Conservation (phyloP, 192 early-diverging fungal species). For the Funneliformis geosporum region DNA sequence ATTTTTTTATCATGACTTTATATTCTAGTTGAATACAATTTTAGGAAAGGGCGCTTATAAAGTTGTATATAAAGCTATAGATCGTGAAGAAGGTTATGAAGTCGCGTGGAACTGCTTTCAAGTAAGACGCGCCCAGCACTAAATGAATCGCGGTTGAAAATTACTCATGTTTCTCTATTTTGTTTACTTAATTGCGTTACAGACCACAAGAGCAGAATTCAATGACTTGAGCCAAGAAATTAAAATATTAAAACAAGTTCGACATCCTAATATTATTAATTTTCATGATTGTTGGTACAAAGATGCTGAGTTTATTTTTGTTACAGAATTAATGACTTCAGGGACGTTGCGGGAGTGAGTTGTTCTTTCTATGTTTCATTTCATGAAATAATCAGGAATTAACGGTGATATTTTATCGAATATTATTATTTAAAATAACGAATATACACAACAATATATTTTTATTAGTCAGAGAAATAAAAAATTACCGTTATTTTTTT, state of each 20-base stretch:
- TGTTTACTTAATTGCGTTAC: neutral
- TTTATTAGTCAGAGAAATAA: neutral
- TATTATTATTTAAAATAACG: neutral
- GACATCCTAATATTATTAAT: slow-evolving; percentile 83
- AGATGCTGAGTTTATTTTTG: slow-evolving; percentile 74
- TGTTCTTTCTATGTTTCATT: neutral
- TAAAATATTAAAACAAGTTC: slow-evolving; percentile 74
- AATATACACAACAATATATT: no score
- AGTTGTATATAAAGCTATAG: slow-evolving; percentile 84
- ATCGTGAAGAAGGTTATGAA: slow-evolving; percentile 86
- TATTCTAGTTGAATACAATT: slow-evolving; percentile 50
- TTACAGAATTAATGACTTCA: slow-evolving; percentile 84
- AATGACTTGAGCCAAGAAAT: slow-evolving; percentile 74
- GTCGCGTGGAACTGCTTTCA: slow-evolving; percentile 89
- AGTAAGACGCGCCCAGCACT: slow-evolving; percentile 33
- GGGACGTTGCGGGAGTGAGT: slow-evolving; percentile 77
- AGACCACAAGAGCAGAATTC: slow-evolving; percentile 75
- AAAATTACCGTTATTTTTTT: neutral
- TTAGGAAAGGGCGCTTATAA: slow-evolving; percentile 88
- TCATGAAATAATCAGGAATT: neutral
- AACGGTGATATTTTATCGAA: neutral
- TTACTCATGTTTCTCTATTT: neutral
- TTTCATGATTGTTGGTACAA: slow-evolving; percentile 80
- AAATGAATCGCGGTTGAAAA: neutral
- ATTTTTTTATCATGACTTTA: neutral